phyloP scores from a whole-genome alignment of 2,329 filamentous ascomycete species.

The Nemania diffusa region DNA sequence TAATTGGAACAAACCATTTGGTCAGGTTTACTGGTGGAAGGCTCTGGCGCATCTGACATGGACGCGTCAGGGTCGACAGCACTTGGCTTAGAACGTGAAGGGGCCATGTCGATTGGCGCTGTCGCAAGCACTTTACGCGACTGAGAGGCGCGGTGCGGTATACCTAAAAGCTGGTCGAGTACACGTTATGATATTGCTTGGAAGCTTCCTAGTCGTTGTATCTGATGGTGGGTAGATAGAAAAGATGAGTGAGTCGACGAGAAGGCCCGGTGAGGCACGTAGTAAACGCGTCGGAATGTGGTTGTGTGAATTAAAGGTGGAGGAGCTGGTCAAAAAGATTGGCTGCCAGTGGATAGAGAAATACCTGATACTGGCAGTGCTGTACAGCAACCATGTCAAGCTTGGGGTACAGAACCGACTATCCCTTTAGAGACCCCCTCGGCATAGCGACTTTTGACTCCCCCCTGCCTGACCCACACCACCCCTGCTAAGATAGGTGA shows the following conservation, averaged over 20 bases:
- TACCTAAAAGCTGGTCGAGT: constrained; percentile 4
- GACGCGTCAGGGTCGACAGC: constrained; percentile 70
- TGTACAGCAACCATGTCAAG: constrained; percentile 10
- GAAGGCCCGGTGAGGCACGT: constrained; percentile 15
- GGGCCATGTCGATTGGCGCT: constrained; percentile 58
- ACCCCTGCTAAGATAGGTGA: too few relatives aligned
- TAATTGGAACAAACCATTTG: constrained; percentile 59
- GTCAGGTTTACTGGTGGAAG: constrained; percentile 53
- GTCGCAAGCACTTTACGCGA: constrained; percentile 64
- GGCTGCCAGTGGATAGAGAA: constrained; percentile 25
- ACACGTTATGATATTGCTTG: constrained; percentile 7
- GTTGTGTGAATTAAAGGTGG: constrained; percentile 38
- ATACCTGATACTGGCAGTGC: constrained; percentile 5
- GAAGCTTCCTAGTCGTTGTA: not conserved
- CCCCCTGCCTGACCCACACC: too few relatives aligned
- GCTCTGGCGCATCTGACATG: constrained; percentile 68
- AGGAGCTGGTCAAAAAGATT: constrained; percentile 36
- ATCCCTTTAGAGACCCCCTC: too few relatives aligned
- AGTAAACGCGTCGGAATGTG: constrained; percentile 35
- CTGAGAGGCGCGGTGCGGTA: constrained; percentile 57
- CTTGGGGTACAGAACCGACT: constrained; percentile 22
- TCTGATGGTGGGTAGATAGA: not conserved
- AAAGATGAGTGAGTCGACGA: constrained; percentile 1
- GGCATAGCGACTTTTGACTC: too few relatives aligned
- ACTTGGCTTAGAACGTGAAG: constrained; percentile 62